Conservation (phyloP, 2,329 filamentous ascomycete species). For the Botrytis medusae region DNA sequence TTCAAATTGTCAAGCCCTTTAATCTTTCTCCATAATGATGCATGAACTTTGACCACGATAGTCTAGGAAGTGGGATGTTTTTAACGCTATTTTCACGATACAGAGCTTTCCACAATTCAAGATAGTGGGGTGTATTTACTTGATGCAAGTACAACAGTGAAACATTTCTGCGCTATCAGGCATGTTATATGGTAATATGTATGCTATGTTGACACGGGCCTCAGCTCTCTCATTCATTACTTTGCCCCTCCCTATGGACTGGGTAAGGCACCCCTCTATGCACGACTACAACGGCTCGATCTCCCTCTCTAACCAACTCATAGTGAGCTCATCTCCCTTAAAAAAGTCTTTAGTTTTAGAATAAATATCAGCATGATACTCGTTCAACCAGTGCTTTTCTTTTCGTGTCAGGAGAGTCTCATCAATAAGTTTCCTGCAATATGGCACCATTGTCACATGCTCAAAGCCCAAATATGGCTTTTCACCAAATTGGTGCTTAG, state of each 20-base stretch:
- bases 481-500: slow-evolving; percentile 84
- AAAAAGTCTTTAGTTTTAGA: slow-evolving; percentile 81
- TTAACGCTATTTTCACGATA: neutral
- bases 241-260: neutral
- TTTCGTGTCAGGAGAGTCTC: slow-evolving; percentile 64
- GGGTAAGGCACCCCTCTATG: neutral
- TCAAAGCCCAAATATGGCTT: slow-evolving; percentile 95
- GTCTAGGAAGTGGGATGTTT: slow-evolving; percentile 18
- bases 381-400: slow-evolving; percentile 85
- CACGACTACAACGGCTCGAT: slow-evolving; percentile 55
- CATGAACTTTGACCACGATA: slow-evolving; percentile 15
- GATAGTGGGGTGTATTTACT: neutral
- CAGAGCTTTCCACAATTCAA: slow-evolving; percentile 14
- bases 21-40: slow-evolving; percentile 7
- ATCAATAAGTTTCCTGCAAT: slow-evolving; percentile 87
- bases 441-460: slow-evolving; percentile 94
- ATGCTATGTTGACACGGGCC: slow-evolving; percentile 6
- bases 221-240: slow-evolving; percentile 2
- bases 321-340: slow-evolving; percentile 66
- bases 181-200: neutral
- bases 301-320: slow-evolving; percentile 83
- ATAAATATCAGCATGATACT: slow-evolving; percentile 77
- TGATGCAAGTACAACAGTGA: slow-evolving; percentile 15
- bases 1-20: neutral
- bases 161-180: slow-evolving; percentile 10